Percentiles rank a stretch among this genome's conserved stretches.
These are phyloP conservation scores for Alloteropsis semialata DNA, from an alignment of 176 grass and related monocot species.

Conservation along the genomic window DNA sequence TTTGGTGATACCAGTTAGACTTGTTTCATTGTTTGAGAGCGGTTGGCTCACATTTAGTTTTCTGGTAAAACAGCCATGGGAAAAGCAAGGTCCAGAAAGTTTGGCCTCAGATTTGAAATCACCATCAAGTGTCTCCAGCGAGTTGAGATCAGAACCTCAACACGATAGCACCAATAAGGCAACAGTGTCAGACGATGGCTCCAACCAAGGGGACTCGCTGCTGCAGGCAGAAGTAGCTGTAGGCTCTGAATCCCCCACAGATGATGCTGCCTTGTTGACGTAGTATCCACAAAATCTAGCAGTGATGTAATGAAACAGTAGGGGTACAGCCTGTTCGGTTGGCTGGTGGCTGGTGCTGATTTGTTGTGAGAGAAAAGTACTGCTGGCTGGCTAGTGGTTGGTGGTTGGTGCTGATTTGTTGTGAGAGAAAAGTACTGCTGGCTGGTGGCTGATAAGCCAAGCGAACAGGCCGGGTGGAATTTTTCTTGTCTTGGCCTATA, in stretches of 20 bases:
- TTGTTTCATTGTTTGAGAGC: not conserved
- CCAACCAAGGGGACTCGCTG: not conserved
- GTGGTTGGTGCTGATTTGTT: too few relatives aligned
- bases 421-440: too few relatives aligned
- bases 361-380: too few relatives aligned
- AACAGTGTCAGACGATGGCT: not conserved
- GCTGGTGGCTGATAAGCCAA: too few relatives aligned
- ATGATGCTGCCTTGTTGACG: not conserved
- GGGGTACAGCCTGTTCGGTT: too few relatives aligned
- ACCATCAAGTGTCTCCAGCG: not conserved
- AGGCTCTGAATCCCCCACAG: not conserved
- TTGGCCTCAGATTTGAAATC: slow-evolving; percentile 22
- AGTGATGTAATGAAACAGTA: not conserved
- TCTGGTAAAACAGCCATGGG: slow-evolving; percentile 52
- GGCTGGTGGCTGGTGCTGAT: too few relatives aligned
- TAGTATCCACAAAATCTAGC: not conserved
- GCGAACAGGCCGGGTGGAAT: too few relatives aligned
- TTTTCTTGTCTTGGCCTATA: not conserved
- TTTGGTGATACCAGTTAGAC: not conserved
- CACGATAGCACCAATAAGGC: not conserved
- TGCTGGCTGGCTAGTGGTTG: too few relatives aligned
- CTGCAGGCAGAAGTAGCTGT: not conserved
- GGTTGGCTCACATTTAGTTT: slow-evolving; percentile 19
- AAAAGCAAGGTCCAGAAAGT: slow-evolving; percentile 35
- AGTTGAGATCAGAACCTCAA: not conserved